Evolutionary conservation across 108 stramenopile genomes (phyloP), one percentile per base, ranked within the genome.

Genomic region (Nitzschia palea): DNA sequence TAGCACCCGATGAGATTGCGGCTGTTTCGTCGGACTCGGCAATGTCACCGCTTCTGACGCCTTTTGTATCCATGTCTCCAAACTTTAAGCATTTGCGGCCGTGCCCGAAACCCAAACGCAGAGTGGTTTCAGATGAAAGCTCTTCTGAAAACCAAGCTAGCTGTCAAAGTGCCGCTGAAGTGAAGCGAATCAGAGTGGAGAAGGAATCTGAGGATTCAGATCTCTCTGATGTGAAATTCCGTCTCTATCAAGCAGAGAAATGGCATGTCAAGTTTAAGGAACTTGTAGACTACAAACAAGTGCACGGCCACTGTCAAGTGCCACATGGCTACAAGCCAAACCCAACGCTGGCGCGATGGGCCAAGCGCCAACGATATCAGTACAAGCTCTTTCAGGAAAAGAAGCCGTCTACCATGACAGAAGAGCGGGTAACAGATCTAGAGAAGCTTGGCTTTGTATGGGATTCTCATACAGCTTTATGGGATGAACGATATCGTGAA

Each of bases 361-460:
- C 65, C 1, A 63, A 71, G 22, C 62, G 70, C 17, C 70, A 68
- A 45, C 53, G 67, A 9, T 55, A 55, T 33, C 67, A 68, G 32
- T 68, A 68, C 40, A 68, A 68, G 33, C 32, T 68, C 18, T 67
- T 56, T 29, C 27, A 17, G 22, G 68, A 69, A 36, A 51, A 50
- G 22, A 69, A 69, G 31, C 44, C 56, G 15, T 69, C 68, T 6
- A 77, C 70, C 29, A 76, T 83, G 78, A 83, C 78, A 18, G 27
- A 72, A 47, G 75, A 79, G 8, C 78, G 76, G 32, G 60, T 70
- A 2, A 44, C 67, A 18, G 55, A 67, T 0, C 63, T 85, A 20
- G 63, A 82, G 54, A 33, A 37, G 1, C 42, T 79, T 32, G 85
- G 79, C 5, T 82, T 86, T 62, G 43, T 63, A 27, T 86, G 85